These are phyloP conservation scores for Herpetomonas samuelpessoai DNA, from an alignment of 208 protist species.

Conservation along the genomic window DNA sequence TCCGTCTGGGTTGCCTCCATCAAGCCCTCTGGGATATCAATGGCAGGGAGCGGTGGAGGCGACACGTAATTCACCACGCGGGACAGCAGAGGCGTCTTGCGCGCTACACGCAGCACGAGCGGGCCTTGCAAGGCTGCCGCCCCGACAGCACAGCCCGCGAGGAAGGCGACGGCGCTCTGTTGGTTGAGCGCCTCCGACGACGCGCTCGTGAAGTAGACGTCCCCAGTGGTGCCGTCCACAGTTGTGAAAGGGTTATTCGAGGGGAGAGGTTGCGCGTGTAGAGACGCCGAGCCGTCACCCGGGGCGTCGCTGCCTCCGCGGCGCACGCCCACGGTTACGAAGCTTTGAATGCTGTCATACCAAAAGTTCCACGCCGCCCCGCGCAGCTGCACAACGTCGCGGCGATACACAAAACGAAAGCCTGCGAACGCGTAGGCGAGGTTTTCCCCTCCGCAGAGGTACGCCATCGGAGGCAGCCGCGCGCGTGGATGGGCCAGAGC, in stretches of 20 bases:
- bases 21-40: slow-evolving; percentile 6
- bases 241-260: neutral
- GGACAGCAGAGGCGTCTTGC: neutral
- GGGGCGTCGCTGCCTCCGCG: too few species aligned
- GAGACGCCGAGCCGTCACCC: too few species aligned
- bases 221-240: neutral
- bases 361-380: slow-evolving; percentile 24
- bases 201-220: neutral
- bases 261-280: too few species aligned
- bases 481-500: slow-evolving; percentile 13
- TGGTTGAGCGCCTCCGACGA: neutral
- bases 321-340: neutral
- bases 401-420: slow-evolving; percentile 37
- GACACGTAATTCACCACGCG: neutral
- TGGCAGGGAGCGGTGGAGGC: neutral
- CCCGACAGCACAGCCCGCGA: neutral
- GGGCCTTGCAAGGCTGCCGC: neutral
- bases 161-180: neutral
- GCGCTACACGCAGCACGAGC: neutral
- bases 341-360: slow-evolving; percentile 17
- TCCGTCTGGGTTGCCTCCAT: slow-evolving; percentile 9
- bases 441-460: slow-evolving; percentile 37
- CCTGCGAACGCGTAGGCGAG: slow-evolving; percentile 49
- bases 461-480: slow-evolving; percentile 16
- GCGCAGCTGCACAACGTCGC: slow-evolving; percentile 26